Conservation (phyloP, 768 basidiomycete species). For the Galerina marginata region DNA sequence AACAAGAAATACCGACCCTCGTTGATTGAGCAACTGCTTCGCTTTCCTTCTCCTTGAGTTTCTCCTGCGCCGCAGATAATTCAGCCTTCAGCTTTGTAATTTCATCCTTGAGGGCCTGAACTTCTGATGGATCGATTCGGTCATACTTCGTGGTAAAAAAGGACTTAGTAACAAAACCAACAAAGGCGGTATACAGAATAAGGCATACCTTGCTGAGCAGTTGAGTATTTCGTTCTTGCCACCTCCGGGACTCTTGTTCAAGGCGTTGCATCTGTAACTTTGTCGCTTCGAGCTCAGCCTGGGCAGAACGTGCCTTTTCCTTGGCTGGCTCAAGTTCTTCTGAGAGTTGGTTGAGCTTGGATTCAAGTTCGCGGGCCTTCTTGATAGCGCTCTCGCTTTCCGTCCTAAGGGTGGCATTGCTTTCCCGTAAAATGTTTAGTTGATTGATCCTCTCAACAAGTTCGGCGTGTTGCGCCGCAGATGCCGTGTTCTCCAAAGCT, state of each 20-base stretch:
- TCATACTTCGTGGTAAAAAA: constrained; percentile 62
- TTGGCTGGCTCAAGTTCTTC: constrained; percentile 75
- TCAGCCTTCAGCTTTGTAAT: constrained; percentile 40
- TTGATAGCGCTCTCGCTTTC: constrained; percentile 77
- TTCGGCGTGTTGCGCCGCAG: constrained; percentile 82
- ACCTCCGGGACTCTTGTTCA: constrained; percentile 77
- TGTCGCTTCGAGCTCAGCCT: constrained; percentile 78
- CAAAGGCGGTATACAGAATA: neutral
- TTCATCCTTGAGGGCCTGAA: constrained; percentile 80
- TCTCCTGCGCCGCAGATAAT: constrained; percentile 13
- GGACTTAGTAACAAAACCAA: constrained; percentile 1
- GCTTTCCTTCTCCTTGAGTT: constrained; percentile 26
- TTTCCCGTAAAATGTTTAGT: constrained; percentile 84
- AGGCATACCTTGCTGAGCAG: constrained; percentile 74
- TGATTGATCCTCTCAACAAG: constrained; percentile 88
- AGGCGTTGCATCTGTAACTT: constrained; percentile 70
- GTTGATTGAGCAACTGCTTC: constrained; percentile 20
- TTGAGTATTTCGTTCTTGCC: constrained; percentile 86
- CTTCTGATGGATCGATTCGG: constrained; percentile 85
- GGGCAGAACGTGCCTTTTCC: constrained; percentile 66
- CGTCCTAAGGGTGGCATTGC: constrained; percentile 82
- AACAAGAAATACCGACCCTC: constrained; percentile 19
- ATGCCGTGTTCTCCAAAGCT: constrained; percentile 70
- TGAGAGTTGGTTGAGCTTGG: constrained; percentile 60
- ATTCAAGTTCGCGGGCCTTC: constrained; percentile 70